Evolutionary conservation across 2,329 filamentous ascomycete species (phyloP).

Genomic region (Fusarium avenaceum): DNA sequence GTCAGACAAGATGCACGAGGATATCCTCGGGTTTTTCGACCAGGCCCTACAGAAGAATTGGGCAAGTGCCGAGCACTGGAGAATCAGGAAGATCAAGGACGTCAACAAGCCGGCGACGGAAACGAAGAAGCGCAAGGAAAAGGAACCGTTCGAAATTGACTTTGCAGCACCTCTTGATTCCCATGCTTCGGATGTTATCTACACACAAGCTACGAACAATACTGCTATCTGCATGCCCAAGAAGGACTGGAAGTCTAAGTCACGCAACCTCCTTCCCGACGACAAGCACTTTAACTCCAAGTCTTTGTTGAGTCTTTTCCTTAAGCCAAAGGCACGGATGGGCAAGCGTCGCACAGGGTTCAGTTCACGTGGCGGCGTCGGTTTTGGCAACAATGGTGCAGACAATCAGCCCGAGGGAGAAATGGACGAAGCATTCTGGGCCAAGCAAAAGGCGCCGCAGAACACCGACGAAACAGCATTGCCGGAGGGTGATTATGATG

Average conservation of each 20-base stretch:
- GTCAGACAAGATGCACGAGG: constrained; percentile 82
- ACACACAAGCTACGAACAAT: constrained; percentile 84
- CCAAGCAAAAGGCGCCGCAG: constrained; percentile 73
- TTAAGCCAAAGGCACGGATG: constrained; percentile 92
- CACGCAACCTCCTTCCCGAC: constrained; percentile 91
- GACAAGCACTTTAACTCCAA: constrained; percentile 99
- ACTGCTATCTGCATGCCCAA: constrained; percentile 87
- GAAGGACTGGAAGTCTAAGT: constrained; percentile 95
- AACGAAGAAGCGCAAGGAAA: constrained; percentile 85
- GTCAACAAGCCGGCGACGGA: constrained; percentile 72
- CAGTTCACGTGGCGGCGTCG: constrained; percentile 57
- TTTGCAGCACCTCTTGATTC: constrained; percentile 82
- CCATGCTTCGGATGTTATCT: constrained; percentile 79
- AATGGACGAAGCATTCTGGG: constrained; percentile 97
- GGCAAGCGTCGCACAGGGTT: constrained; percentile 72
- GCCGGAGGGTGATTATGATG: constrained; percentile 87
- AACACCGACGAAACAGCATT: constrained; percentile 67
- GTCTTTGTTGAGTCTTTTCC: constrained; percentile 88
- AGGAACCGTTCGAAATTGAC: constrained; percentile 95
- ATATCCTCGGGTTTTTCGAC: constrained; percentile 98
- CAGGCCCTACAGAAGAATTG: constrained; percentile 97
- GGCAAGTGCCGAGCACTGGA: constrained; percentile 98
- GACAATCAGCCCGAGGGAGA: constrained; percentile 75
- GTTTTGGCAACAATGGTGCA: constrained; percentile 59
- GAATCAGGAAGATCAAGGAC: constrained; percentile 92